Evolutionary conservation across 768 basidiomycete genomes (phyloP).

Genomic region (Leccinum disarticulatum): DNA sequence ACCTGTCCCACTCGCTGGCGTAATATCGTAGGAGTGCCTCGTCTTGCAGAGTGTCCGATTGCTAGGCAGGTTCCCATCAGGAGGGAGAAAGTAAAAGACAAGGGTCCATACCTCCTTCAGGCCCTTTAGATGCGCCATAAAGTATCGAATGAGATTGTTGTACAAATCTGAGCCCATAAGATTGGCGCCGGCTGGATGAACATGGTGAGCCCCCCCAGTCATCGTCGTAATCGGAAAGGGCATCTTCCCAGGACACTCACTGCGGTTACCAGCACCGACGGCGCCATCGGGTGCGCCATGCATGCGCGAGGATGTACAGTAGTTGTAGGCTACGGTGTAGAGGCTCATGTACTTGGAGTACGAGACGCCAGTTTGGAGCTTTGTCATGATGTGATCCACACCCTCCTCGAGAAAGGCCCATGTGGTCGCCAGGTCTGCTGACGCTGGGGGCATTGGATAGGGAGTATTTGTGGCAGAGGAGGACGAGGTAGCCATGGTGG

Average conservation of each 20-base stretch:
- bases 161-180: conserved; percentile 98
- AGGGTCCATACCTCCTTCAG: conserved; percentile 55
- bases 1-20: conserved; percentile 90
- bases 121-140: conserved; percentile 74
- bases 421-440: conserved; percentile 75
- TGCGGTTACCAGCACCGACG: conserved; percentile 45
- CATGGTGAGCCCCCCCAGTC: conserved; percentile 18
- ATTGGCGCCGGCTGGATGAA: conserved; percentile 75
- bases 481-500: conserved; percentile 35
- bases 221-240: conserved; percentile 22
- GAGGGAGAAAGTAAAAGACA: conserved; percentile 20
- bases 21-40: conserved; percentile 90
- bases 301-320: conserved; percentile 90
- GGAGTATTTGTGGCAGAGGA: conserved; percentile 31
- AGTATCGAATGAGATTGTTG: conserved; percentile 90
- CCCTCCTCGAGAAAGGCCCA: conserved; percentile 86
- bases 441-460: conserved; percentile 61
- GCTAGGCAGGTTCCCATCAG: conserved; percentile 41
- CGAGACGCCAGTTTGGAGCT: conserved; percentile 83
- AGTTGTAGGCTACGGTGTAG: conserved; percentile 97
- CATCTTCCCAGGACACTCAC: conserved; percentile 46
- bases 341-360: conserved; percentile 86
- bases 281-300: conserved; percentile 44
- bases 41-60: conserved; percentile 78
- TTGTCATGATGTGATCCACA: conserved; percentile 92